Evolutionary conservation across 805 yeast genomes (phyloP), one percentile per base, ranked within the genome.

Genomic region (Dipodascus albidus): DNA sequence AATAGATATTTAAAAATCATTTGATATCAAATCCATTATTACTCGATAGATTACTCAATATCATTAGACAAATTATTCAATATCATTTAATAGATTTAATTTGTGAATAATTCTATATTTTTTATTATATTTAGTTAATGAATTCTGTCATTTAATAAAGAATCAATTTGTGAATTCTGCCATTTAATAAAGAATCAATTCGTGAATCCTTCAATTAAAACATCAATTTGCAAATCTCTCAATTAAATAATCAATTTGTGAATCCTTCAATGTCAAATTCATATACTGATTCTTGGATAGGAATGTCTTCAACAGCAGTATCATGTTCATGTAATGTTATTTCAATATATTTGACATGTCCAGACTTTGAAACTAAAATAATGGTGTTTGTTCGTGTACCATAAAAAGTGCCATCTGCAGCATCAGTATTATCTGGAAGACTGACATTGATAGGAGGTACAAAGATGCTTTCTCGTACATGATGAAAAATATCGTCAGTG

Each of bases 371-470:
- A 8, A 85, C 73, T 21, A 87, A 60, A 2, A 88, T 73, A 1
- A 88, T 77, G 0, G 95, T 87, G 65, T 89, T 96, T 0, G 96
- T 86, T 53, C 96, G 70, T 0, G 97, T 89, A 0, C 96, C 96
- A 63, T 88, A 90, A 60, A 73, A 81, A 21, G 71, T 66, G 0
- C 88, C 87, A n/a, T 67, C 35, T 60, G 51, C 52, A 15, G 58
- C 54, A 14, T 50, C 54, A 24, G 55, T 47, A 47, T 47, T 47
- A 9, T 22, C 49, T 20, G 49, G 49, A 47, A 49, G 15, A 35
- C 8, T 17, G 3, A 69, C 64, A 50, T 64, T 64, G 44, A 85
- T 62, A 0, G 88, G 87, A 1, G 96, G 96, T 8, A 89, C 77
- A 62, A 81, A 87, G 3, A 89, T 80, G 2, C 86, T 78, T 27